Percentiles rank a stretch among this genome's conserved stretches.
phyloP scores from a whole-genome alignment of 495 filamentous ascomycete species.

The Daldinia bambusicola region DNA sequence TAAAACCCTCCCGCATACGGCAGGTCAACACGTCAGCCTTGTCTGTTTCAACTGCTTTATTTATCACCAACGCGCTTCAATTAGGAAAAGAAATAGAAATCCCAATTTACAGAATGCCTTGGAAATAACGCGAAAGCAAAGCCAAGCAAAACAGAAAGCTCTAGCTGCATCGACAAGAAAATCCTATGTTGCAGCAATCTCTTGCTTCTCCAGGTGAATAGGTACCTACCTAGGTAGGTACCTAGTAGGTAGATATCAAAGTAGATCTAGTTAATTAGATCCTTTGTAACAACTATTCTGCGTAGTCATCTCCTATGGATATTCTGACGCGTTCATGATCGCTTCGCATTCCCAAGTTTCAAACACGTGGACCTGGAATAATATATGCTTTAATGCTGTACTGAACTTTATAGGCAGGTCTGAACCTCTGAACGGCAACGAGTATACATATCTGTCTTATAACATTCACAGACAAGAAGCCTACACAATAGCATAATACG shows the following conservation, averaged over 20 bases:
- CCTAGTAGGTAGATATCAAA: neutral
- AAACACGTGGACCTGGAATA: neutral
- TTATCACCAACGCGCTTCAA: slow-evolving; percentile 16
- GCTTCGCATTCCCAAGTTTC: slow-evolving; percentile 1
- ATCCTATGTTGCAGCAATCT: slow-evolving; percentile 17
- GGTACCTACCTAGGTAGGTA: too few relatives aligned
- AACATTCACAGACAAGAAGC: neutral
- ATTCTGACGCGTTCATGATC: neutral
- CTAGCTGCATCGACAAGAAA: neutral
- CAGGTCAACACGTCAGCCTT: slow-evolving; percentile 32
- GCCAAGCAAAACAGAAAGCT: too few relatives aligned
- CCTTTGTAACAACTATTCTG: neutral
- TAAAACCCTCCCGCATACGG: slow-evolving; percentile 2
- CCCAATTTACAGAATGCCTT: neutral
- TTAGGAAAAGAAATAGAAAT: neutral
- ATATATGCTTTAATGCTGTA: neutral
- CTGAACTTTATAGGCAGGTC: neutral
- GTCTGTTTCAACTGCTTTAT: slow-evolving; percentile 22
- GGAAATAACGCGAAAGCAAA: neutral
- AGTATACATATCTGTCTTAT: neutral
- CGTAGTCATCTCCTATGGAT: neutral
- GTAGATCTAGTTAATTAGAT: neutral
- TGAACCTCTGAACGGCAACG: neutral
- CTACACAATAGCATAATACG: too few relatives aligned
- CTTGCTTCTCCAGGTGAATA: slow-evolving; percentile 4